Conservation (phyloP, 768 basidiomycete genomes). For the Holtermannia corniformis region DNA sequence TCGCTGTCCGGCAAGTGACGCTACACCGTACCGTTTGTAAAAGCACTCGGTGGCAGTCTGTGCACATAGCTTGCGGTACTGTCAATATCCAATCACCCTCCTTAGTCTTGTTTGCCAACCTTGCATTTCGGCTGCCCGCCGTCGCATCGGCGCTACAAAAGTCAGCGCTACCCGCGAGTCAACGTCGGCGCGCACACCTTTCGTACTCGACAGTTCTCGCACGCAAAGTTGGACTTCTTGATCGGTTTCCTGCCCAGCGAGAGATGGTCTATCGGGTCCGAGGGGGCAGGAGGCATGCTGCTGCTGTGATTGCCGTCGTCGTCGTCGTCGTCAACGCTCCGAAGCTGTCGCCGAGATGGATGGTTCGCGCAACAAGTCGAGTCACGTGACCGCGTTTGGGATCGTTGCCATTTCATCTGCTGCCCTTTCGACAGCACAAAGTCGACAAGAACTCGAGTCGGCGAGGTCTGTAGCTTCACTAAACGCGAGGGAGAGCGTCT, state of each 20-base stretch:
- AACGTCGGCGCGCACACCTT: not conserved
- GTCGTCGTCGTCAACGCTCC: too few relatives aligned
- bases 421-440: too few relatives aligned
- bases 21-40: not conserved
- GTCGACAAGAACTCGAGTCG: too few relatives aligned
- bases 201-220: not conserved
- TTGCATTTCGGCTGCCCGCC: not conserved
- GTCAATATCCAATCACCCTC: too few relatives aligned
- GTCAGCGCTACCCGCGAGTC: not conserved
- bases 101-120: not conserved
- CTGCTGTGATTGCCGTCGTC: too few relatives aligned
- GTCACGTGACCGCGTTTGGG: not conserved
- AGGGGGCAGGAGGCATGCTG: not conserved
- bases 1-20: not conserved
- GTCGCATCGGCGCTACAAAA: not conserved
- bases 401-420: not conserved
- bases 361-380: not conserved
- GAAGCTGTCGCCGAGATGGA: too few relatives aligned
- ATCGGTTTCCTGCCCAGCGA: not conserved
- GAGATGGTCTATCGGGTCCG: not conserved
- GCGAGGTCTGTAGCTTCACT: too few relatives aligned
- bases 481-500: too few relatives aligned
- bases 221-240: not conserved
- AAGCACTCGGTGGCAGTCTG: not conserved
- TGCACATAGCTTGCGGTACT: not conserved